Evolutionary conservation across 2,329 filamentous ascomycete genomes (phyloP).

Genomic region (Cladophialophora psammophila): DNA sequence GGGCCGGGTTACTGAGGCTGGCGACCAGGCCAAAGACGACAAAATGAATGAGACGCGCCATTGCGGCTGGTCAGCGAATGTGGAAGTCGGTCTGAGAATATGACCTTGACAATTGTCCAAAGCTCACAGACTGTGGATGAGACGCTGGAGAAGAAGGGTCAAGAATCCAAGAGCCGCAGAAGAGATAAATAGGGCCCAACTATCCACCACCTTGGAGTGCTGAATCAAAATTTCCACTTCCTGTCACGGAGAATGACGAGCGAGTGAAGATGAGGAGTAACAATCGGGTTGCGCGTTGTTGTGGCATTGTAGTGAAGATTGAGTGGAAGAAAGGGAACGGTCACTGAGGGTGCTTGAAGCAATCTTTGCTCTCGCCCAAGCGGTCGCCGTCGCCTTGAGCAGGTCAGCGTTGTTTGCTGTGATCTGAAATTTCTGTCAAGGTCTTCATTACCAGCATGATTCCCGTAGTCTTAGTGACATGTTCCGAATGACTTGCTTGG

Average conservation of each 20-base stretch:
- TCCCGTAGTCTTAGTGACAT: not conserved
- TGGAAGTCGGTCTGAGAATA: not conserved
- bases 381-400: not conserved
- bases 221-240: not conserved
- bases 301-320: slow-evolving; percentile 7
- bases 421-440: not conserved
- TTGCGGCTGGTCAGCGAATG: not conserved
- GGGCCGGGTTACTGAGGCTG: not conserved
- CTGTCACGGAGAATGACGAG: not conserved
- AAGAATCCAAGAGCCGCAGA: not conserved
- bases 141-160: not conserved
- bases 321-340: not conserved
- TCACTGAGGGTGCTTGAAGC: not conserved
- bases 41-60: slow-evolving; percentile 5
- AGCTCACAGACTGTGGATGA: not conserved
- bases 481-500: not conserved
- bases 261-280: not conserved
- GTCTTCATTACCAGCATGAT: not conserved
- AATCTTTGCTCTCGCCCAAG: not conserved
- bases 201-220: not conserved
- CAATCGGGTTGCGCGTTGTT: not conserved
- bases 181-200: not conserved
- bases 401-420: not conserved
- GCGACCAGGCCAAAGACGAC: slow-evolving; percentile 11
- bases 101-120: not conserved